A percentile compares a stretch with the other conserved stretches of the same genome.
Conservation (phyloP, 768 basidiomycete genomes). For the Amanita rubescens region DNA sequence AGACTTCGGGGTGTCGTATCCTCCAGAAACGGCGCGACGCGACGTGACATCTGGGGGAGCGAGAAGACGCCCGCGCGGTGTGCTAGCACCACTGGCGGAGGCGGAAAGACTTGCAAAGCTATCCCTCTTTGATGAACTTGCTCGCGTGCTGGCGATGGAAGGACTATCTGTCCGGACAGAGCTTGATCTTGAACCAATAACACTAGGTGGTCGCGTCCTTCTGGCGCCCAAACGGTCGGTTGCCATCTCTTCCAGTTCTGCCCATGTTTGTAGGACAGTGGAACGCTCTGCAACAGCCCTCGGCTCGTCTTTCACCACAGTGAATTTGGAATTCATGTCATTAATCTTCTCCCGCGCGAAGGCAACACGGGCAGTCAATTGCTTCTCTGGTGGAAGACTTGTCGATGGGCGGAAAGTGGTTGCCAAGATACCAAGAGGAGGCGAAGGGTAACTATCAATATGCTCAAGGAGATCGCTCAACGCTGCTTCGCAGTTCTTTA, state of each 20-base stretch:
- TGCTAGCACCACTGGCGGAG: slow-evolving; percentile 6
- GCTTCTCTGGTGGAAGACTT: slow-evolving; percentile 53
- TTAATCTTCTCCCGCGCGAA: slow-evolving; percentile 54
- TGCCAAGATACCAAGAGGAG: slow-evolving; percentile 42
- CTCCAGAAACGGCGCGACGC: slow-evolving; percentile 43
- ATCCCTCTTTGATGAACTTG: slow-evolving; percentile 21
- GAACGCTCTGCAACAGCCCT: slow-evolving; percentile 53
- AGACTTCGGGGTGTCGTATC: slow-evolving; percentile 7
- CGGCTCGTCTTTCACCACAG: slow-evolving; percentile 44
- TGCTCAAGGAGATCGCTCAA: slow-evolving; percentile 83
- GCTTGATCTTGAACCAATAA: slow-evolving; percentile 48
- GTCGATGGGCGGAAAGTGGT: slow-evolving; percentile 38
- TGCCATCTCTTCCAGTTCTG: slow-evolving; percentile 76
- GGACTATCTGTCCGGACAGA: slow-evolving; percentile 59
- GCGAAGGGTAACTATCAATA: slow-evolving; percentile 73
- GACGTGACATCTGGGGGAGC: slow-evolving; percentile 38
- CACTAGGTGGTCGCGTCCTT: slow-evolving; percentile 61
- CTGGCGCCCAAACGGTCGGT: slow-evolving; percentile 54
- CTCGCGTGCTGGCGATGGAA: slow-evolving; percentile 16
- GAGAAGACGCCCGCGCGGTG: slow-evolving; percentile 30
- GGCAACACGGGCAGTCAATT: slow-evolving; percentile 51
- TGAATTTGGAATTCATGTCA: slow-evolving; percentile 34
- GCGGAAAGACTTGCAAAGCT: slow-evolving; percentile 34
- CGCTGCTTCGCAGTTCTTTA: slow-evolving; percentile 60
- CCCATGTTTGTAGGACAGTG: slow-evolving; percentile 75